phyloP scores from a whole-genome alignment of 495 filamentous ascomycete species.

The Tuber aestivum region DNA sequence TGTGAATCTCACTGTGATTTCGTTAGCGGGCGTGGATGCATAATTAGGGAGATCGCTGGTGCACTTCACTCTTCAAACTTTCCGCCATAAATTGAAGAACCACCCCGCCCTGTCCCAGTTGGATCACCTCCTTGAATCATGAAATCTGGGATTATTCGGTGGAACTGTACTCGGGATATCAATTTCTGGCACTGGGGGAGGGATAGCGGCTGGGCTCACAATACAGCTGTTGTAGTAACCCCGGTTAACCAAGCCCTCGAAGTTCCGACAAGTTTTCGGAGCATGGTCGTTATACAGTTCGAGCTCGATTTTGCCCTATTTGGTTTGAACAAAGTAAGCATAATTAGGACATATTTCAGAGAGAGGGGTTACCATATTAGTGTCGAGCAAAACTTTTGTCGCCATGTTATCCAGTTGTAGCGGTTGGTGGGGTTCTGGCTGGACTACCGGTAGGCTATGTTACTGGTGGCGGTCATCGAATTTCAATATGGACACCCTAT shows the following conservation, averaged over 20 bases:
- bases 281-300: slow-evolving; percentile 85
- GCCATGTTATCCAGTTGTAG: slow-evolving; percentile 52
- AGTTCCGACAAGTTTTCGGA: slow-evolving; percentile 85
- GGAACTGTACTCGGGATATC: slow-evolving; percentile 51
- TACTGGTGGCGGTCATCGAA: not conserved
- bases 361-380: slow-evolving; percentile 61
- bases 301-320: slow-evolving; percentile 68
- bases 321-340: slow-evolving; percentile 45
- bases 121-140: slow-evolving; percentile 97
- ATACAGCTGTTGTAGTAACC: slow-evolving; percentile 80
- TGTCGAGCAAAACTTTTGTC: slow-evolving; percentile 69
- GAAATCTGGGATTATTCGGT: slow-evolving; percentile 92
- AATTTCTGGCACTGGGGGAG: not conserved
- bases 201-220: slow-evolving; percentile 16
- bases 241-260: slow-evolving; percentile 65
- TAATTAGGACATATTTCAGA: not conserved
- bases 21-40: not conserved
- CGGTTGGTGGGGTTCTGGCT: not conserved
- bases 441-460: not conserved
- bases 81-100: slow-evolving; percentile 82
- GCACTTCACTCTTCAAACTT: slow-evolving; percentile 93
- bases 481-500: not conserved
- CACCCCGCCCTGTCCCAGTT: slow-evolving; percentile 90
- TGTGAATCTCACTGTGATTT: slow-evolving; percentile 58
- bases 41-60: slow-evolving; percentile 30